phyloP scores from a whole-genome alignment of 352 stramenopile genomes.

The Stramenopiles sp. region DNA sequence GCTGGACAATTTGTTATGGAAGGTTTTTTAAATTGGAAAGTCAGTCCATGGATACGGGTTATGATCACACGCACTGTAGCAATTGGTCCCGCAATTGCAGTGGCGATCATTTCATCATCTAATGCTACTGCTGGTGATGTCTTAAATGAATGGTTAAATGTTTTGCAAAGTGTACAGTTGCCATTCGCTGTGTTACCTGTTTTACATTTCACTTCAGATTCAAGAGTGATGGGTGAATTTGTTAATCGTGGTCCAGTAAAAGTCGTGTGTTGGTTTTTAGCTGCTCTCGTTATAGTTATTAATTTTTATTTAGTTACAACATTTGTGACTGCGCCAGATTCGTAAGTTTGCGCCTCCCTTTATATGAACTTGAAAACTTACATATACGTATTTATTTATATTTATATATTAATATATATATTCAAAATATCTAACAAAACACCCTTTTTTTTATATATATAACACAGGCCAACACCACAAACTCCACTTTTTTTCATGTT shows the following conservation, averaged over 20 bases:
- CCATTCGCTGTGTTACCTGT: slow-evolving; percentile 66
- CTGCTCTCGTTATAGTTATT: background rate
- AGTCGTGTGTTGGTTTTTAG: background rate
- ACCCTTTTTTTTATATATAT: too few relatives aligned
- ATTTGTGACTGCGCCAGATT: background rate
- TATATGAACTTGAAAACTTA: too few relatives aligned
- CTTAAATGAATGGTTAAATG: slow-evolving; percentile 68
- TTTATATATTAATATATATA: too few relatives aligned
- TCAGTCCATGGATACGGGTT: slow-evolving; percentile 57
- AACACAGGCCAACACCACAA: background rate
- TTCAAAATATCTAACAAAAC: too few relatives aligned
- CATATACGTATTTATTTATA: too few relatives aligned
- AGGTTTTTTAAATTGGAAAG: slow-evolving; percentile 71
- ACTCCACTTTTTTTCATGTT: background rate
- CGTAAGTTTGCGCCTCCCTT: too few relatives aligned
- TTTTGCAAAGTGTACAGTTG: slow-evolving; percentile 69
- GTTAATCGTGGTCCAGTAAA: slow-evolving; percentile 12
- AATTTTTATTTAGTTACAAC: background rate
- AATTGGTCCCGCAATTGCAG: slow-evolving; percentile 54
- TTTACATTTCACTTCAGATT: slow-evolving; percentile 41
- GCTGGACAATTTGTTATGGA: slow-evolving; percentile 91
- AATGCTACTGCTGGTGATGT: slow-evolving; percentile 49
- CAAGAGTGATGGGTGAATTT: slow-evolving; percentile 37
- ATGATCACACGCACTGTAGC: slow-evolving; percentile 70
- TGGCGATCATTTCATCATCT: slow-evolving; percentile 55